Conservation (phyloP, 257 asterid genomes). For the Gardenia jasminoides region DNA sequence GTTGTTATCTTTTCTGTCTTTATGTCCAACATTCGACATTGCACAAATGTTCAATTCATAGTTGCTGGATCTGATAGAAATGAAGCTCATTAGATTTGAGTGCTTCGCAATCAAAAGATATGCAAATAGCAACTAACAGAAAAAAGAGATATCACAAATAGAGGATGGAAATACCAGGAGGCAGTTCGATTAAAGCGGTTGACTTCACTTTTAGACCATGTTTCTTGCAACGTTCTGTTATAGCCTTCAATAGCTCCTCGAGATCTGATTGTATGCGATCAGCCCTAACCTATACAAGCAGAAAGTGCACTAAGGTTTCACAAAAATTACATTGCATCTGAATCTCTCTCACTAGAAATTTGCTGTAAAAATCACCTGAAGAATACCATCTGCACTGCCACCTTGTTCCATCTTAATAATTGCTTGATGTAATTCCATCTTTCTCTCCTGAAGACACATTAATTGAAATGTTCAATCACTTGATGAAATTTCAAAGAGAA, state of each 20-base stretch:
- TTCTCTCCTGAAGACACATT: slow-evolving; percentile 66
- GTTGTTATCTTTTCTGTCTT: not conserved
- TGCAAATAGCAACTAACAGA: not conserved
- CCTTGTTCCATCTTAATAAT: slow-evolving; percentile 95
- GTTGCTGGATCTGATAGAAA: not conserved
- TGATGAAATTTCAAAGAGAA: not conserved
- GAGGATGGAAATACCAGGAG: slow-evolving; percentile 52
- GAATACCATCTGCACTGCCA: slow-evolving; percentile 99
- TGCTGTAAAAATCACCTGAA: slow-evolving; percentile 61
- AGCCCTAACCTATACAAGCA: slow-evolving; percentile 79
- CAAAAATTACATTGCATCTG: slow-evolving; percentile 9
- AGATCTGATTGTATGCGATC: slow-evolving; percentile 97
- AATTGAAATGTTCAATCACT: slow-evolving; percentile 12
- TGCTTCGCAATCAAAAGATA: not conserved
- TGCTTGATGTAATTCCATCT: slow-evolving; percentile 90
- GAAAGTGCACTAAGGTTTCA: slow-evolving; percentile 20
- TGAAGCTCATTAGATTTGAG: not conserved
- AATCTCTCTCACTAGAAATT: slow-evolving; percentile 10
- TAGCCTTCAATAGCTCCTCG: slow-evolving; percentile 87
- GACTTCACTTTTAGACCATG: slow-evolving; percentile 66
- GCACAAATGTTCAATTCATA: slow-evolving; percentile 1
- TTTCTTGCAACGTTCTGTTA: slow-evolving; percentile 83
- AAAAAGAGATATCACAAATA: slow-evolving; percentile 15
- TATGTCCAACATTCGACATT: not conserved
- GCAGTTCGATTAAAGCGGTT: slow-evolving; percentile 80